A percentile compares a stretch with the other conserved stretches of the same genome.
phyloP scores from a whole-genome alignment of 805 yeast species.

The Zygoascus ofunaensis region DNA sequence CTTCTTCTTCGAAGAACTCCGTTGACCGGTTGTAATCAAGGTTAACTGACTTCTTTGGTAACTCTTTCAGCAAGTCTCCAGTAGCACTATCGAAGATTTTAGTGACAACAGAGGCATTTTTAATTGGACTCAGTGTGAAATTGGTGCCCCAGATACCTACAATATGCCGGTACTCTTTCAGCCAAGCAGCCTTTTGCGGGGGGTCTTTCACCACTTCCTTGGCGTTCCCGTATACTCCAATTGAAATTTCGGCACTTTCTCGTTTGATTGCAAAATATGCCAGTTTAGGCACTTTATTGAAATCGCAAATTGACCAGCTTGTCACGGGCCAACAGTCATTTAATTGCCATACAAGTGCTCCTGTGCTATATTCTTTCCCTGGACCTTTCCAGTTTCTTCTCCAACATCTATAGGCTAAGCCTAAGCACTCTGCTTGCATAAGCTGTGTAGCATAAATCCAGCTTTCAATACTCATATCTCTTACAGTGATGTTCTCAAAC shows the following conservation, averaged over 20 bases:
- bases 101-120: constrained; percentile 25
- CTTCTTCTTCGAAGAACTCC: constrained; percentile 21
- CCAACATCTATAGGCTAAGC: constrained; percentile 39
- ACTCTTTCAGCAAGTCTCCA: constrained; percentile 25
- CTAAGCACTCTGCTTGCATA: constrained; percentile 43
- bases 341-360: constrained; percentile 46
- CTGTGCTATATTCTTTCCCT: constrained; percentile 33
- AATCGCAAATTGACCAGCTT: constrained; percentile 42
- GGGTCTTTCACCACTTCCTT: neutral
- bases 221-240: constrained; percentile 31
- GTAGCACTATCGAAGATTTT: constrained; percentile 27
- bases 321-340: constrained; percentile 48
- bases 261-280: constrained; percentile 41
- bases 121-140: constrained; percentile 18
- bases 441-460: constrained; percentile 47
- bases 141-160: constrained; percentile 38
- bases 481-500: constrained; percentile 35
- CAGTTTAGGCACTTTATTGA: constrained; percentile 35
- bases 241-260: constrained; percentile 28
- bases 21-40: constrained; percentile 26
- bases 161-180: constrained; percentile 8
- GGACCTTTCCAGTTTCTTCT: constrained; percentile 37
- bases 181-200: constrained; percentile 3
- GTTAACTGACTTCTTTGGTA: constrained; percentile 1
- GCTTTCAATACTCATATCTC: constrained; percentile 29